A percentile compares a stretch with the other conserved stretches of the same genome.
Conservation (phyloP, 805 yeast genomes). For the Dipodascus albidus region DNA sequence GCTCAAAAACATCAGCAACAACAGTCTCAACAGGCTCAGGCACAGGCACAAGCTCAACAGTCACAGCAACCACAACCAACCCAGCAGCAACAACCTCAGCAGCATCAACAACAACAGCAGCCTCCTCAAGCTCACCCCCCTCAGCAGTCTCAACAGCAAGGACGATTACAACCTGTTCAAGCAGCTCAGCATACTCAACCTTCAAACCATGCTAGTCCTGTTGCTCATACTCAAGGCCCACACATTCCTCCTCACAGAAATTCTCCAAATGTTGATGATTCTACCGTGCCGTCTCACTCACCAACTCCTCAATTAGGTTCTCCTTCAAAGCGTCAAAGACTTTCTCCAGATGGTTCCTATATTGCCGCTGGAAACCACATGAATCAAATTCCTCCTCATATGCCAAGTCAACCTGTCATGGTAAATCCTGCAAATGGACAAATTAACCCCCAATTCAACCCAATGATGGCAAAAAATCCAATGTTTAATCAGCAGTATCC, state of each 20-base stretch:
- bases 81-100: slow-evolving; percentile 7
- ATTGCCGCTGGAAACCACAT: background rate
- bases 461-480: slow-evolving; percentile 17
- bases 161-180: slow-evolving; percentile 8
- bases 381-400: slow-evolving; percentile 8
- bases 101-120: slow-evolving; percentile 13
- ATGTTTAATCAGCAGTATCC: slow-evolving; percentile 5
- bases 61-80: slow-evolving; percentile 13
- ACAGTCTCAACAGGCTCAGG: slow-evolving; percentile 18
- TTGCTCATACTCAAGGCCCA: background rate
- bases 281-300: slow-evolving; percentile 16
- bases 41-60: slow-evolving; percentile 11
- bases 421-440: slow-evolving; percentile 12
- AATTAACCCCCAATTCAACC: slow-evolving; percentile 21
- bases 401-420: slow-evolving; percentile 10
- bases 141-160: slow-evolving; percentile 6
- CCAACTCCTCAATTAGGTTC: slow-evolving; percentile 20
- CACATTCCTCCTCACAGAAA: slow-evolving; percentile 1
- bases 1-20: slow-evolving; percentile 11
- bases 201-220: slow-evolving; percentile 5
- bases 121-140: slow-evolving; percentile 9
- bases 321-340: slow-evolving; percentile 26
- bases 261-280: background rate
- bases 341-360: slow-evolving; percentile 24
- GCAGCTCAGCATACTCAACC: slow-evolving; percentile 11